These are phyloP conservation scores for Pyrenula aspistea DNA, from an alignment of 495 filamentous ascomycete species.

Conservation along the genomic window DNA sequence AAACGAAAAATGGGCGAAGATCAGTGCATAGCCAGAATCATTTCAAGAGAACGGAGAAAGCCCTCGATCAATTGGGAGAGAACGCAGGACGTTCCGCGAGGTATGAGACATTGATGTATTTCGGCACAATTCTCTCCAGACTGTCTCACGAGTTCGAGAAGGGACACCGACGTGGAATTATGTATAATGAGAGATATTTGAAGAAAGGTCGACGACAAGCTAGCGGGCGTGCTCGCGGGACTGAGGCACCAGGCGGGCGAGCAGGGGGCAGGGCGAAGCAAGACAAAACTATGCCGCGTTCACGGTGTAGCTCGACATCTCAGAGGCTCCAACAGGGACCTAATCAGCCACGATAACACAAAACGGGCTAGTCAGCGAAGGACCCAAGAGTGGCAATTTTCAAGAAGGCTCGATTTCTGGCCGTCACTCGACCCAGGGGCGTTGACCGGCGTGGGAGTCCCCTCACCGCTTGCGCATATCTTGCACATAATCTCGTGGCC, in stretches of 20 bases:
- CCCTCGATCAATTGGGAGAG: too few species aligned
- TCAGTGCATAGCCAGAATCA: not conserved
- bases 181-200: not conserved
- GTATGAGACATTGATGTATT: not conserved
- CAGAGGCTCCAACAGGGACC: not conserved
- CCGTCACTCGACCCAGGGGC: not conserved
- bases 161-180: not conserved
- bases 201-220: not conserved
- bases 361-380: not conserved
- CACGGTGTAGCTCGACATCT: not conserved
- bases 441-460: not conserved
- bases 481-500: not conserved
- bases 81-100: not conserved
- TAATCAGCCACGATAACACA: not conserved
- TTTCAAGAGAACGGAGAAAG: too few species aligned
- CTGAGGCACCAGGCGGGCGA: not conserved
- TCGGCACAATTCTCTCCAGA: not conserved
- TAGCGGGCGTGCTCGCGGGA: not conserved
- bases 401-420: not conserved
- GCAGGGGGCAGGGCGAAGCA: not conserved
- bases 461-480: not conserved
- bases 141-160: not conserved
- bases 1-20: not conserved
- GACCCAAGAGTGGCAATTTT: not conserved
- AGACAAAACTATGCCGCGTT: not conserved